Base-by-base conservation (phyloP, 352 stramenopile genomes). In the Pythium aristosporum region DNA sequence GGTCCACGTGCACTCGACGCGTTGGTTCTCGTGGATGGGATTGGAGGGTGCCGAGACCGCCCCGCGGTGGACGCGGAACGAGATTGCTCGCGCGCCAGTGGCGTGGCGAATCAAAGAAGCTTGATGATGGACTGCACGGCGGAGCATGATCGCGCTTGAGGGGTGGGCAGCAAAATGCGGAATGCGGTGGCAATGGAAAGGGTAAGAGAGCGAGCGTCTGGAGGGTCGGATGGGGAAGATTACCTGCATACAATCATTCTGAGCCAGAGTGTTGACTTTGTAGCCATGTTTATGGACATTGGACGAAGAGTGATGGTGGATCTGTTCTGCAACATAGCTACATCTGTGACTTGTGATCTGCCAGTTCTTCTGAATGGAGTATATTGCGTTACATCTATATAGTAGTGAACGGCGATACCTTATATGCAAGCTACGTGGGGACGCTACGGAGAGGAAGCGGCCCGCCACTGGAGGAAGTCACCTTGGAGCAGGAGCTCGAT, bases 1-100 rank as follows among this genome's bases (percentile, higher is more conserved):
- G 10, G 49, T 65, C 59, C 59, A 65, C 37, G 49, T 59, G 25
- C 39, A 59, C 50, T 65, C 49, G 41, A 65, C 59, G 23, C 48
- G 59, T 25, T 65, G 59, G 37, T 59, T 52, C 5, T 44, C 25
- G 50, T 65, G 59, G 34, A 65, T 53, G 4, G 59, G 59, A 36
- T 65, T 16, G 9, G 2, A 37, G 1, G 48, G 49, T 4, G 59
- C 16, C 18, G 49, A 42, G 41, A 65, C 47, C 12, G 49, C 37
- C 5, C 59, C 50, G 28, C 59, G 48, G 11, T 65, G 49, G 8
- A 65, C 59, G 37, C 49, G 48, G 42, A 57, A 64, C 32, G 57
- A 64, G 47, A 57, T 51, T 20, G 54, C 25, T 1, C 54, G 54
- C 7, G 41, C n/a, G 8, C 12, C 23, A n/a, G 23, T 34, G 39